phyloP scores from a whole-genome alignment of 345 rosid species.

The Clarkia xantiana region DNA sequence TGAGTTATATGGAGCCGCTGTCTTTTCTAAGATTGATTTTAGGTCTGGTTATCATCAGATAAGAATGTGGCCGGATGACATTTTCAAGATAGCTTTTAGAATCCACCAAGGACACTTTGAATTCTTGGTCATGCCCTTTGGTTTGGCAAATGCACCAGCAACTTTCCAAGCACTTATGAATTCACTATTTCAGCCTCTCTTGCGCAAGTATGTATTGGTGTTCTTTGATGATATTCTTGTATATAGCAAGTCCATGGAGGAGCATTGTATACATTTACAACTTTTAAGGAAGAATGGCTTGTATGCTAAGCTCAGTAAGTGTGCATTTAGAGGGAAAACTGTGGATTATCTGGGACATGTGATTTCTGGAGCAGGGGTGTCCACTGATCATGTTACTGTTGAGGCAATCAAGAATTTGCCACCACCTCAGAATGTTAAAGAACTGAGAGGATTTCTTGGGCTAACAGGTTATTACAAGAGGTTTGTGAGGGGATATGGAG shows the following conservation, averaged over 20 bases:
- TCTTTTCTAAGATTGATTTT: neutral
- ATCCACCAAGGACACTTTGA: constrained; percentile 1
- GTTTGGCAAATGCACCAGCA: neutral
- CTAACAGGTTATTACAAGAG: neutral
- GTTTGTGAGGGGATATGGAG: neutral
- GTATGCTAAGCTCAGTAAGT: neutral
- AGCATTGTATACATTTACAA: neutral
- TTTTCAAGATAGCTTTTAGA: neutral
- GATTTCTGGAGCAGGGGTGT: neutral
- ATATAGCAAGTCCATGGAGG: neutral
- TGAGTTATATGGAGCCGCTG: neutral
- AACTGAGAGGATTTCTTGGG: neutral
- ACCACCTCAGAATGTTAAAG: neutral
- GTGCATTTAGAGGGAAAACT: neutral
- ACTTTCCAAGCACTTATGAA: constrained; percentile 4
- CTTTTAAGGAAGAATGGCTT: neutral
- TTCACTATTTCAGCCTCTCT: neutral
- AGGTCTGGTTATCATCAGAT: neutral
- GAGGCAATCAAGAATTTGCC: neutral
- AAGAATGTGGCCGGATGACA: neutral
- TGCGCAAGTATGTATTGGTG: neutral
- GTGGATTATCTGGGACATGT: neutral
- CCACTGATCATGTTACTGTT: neutral
- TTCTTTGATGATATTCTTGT: constrained; percentile 4
- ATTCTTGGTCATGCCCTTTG: constrained; percentile 4